Base-by-base conservation (phyloP, 164 flowering plant genomes). In the Hamamelis virginiana region DNA sequence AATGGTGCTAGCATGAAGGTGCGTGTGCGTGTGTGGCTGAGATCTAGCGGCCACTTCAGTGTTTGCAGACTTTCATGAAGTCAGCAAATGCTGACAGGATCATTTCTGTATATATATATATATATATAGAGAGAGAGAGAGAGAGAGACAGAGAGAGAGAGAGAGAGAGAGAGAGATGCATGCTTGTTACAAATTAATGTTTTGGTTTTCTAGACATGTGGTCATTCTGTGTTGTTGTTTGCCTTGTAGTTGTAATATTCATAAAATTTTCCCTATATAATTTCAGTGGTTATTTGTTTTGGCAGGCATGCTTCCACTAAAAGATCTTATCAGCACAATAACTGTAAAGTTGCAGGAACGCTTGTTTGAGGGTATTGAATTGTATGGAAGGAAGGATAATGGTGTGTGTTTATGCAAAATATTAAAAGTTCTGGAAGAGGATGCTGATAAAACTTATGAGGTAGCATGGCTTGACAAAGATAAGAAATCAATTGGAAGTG, bases 251-350 rank as follows among this genome's bases (percentile, higher is more conserved):
- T 74, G 62, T 15, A 44, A 4, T 50, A 27, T 56, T 14, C 4
- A 5, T 46, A 23, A 18, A 46, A 23, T 64, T 2, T 2, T 59
- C 12, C 57, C 8, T 22, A 2, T 13, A 5, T 10, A 43, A 26
- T 18, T 59, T 71, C 0, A 18, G 18, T 61, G 52, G 1, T 43
- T 19, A 48, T 16, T 59, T 69, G 22, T 5, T 64, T 66, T 76
- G 65, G 71, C 86, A 95, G 99, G 96, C 76, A 85, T 82, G 81
- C 87, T 92, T 59, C 79, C 83, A 47, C 68, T 95, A 67, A 81
- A 69, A 72, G 97, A 91, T 76, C 92, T 95, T 64, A 84, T 87
- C 18, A 80, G 72, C 66, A 71, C 75, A 60, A 81, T 95, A 67
- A 80, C 76, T 66, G 68, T 70, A 63, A 84, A 77, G 67, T 74